These are phyloP conservation scores for Diaporthe vaccinii DNA, from an alignment of 2,329 filamentous ascomycete genomes.

Conservation along the genomic window DNA sequence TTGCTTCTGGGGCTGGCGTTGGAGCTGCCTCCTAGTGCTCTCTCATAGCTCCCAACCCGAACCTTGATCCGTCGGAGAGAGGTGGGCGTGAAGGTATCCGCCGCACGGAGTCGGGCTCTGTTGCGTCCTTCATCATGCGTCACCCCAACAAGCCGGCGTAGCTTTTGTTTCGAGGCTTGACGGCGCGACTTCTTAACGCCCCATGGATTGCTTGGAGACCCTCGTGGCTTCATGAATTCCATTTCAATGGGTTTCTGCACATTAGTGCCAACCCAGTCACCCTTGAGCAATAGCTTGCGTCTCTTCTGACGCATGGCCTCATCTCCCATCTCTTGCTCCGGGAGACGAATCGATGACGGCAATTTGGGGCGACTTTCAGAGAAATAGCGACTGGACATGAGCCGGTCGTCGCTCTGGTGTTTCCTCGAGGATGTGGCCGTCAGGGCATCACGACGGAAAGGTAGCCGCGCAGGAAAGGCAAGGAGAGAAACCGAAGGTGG, in stretches of 20 bases:
- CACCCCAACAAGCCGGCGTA: slow-evolving; percentile 36
- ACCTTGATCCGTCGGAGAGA: slow-evolving; percentile 47
- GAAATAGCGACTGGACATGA: slow-evolving; percentile 33
- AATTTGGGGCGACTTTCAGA: not conserved
- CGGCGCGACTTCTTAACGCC: slow-evolving; percentile 45
- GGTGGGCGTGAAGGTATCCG: slow-evolving; percentile 14
- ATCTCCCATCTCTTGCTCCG: not conserved
- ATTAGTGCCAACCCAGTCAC: slow-evolving; percentile 52
- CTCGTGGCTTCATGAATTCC: slow-evolving; percentile 44
- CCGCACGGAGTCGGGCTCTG: slow-evolving; percentile 4
- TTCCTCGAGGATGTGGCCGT: slow-evolving; percentile 41
- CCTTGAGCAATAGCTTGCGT: slow-evolving; percentile 48
- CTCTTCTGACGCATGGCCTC: slow-evolving; percentile 46
- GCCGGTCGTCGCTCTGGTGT: slow-evolving; percentile 1
- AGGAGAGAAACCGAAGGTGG: slow-evolving; percentile 51
- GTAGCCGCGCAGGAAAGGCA: slow-evolving; percentile 37
- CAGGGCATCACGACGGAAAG: slow-evolving; percentile 34
- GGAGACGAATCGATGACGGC: not conserved
- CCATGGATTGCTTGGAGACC: slow-evolving; percentile 42
- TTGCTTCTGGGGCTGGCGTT: slow-evolving; percentile 30
- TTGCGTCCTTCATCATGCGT: slow-evolving; percentile 1
- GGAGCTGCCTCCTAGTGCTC: slow-evolving; percentile 44
- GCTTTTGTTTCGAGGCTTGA: slow-evolving; percentile 33
- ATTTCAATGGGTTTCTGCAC: slow-evolving; percentile 52
- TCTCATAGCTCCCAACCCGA: slow-evolving; percentile 53